A percentile compares a stretch with the other conserved stretches of the same genome.
These are phyloP conservation scores for Gossypium thurberi DNA, from an alignment of 345 rosid species.

Conservation along the genomic window DNA sequence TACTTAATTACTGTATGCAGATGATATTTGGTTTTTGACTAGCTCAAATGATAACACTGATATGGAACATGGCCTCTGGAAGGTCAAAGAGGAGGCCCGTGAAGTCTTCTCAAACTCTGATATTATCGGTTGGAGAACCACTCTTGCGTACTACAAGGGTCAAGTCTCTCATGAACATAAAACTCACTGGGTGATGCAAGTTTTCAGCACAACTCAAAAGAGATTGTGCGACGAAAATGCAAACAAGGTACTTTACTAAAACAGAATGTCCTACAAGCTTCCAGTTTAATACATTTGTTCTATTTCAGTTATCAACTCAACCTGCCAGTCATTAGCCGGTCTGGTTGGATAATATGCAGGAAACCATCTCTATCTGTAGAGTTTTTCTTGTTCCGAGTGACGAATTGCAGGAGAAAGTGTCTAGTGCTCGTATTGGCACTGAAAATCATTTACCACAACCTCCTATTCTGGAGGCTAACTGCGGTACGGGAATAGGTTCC, in stretches of 20 bases:
- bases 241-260: conserved; percentile 23
- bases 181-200: conserved; percentile 41
- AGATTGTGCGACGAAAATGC: conserved; percentile 16
- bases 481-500: conserved; percentile 14
- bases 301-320: conserved; percentile 11
- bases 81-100: conserved; percentile 31
- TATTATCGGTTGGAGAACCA: conserved; percentile 42
- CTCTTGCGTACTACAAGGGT: conserved; percentile 28
- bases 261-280: neutral
- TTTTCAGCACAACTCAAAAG: conserved; percentile 25
- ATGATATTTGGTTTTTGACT: conserved; percentile 33
- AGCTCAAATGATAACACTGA: conserved; percentile 17
- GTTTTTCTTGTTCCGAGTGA: conserved; percentile 20
- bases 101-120: conserved; percentile 28
- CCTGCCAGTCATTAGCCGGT: conserved; percentile 19
- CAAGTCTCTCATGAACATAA: conserved; percentile 20
- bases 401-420: conserved; percentile 1
- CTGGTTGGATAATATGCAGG: conserved; percentile 36
- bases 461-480: neutral
- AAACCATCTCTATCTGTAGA: conserved; percentile 28
- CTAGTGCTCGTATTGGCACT: neutral
- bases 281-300: neutral
- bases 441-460: conserved; percentile 2
- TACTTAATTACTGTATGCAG: conserved; percentile 19
- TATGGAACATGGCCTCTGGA: conserved; percentile 32